Base-by-base conservation (phyloP, 1,284 basidiomycete species). In the Rhodofomes roseus region DNA sequence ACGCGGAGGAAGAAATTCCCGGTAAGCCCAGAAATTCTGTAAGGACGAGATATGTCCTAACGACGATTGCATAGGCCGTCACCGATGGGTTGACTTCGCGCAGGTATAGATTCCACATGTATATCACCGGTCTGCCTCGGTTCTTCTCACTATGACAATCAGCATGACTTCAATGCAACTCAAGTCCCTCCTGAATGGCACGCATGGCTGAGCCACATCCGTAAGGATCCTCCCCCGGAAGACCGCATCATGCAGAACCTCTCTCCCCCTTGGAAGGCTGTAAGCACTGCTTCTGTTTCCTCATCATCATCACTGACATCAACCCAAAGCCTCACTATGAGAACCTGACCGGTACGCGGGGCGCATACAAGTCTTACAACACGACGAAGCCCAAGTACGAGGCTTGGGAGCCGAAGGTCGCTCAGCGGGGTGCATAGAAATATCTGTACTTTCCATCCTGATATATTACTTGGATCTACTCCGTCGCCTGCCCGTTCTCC, bases 171-270 rank as follows among this genome's bases (percentile, higher is more conserved):
- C 75, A 92, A 96, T 71, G 92, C 92, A 11, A 85, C 92, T 0
- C 95, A 98, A 79, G 87, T 96, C 39, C 91, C 94, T 34, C 84
- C 94, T 1, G 94, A 95, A 75, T 97, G 96, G 96, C 94, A 96
- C 75, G 86, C 94, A 8, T 98, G 95, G 95, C 75, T 97, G 31
- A 80, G 82, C n/a, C 93, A 96, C 71, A 96, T 96, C 69, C 91
- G 95, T 53, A 83, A 86, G 65, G 82, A 87, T 41, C 83, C 93
- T 6, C 96, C 95, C 1, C 77, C 81, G 1, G 79, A 89, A 64
- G 96, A 97, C 70, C 72, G 80, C 0, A 76, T 93, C 36, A 76
- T 95, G 71, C 81, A 89, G 70, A 82, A 79, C 56, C 72, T 82
- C 53, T 81, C 84, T 44, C 93, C 89, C 6, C 75, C 87, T 1